Percentiles rank a stretch among this genome's conserved stretches.
Conservation (phyloP, 2,329 filamentous ascomycete species). For the Endoconidiophora laricicola region DNA sequence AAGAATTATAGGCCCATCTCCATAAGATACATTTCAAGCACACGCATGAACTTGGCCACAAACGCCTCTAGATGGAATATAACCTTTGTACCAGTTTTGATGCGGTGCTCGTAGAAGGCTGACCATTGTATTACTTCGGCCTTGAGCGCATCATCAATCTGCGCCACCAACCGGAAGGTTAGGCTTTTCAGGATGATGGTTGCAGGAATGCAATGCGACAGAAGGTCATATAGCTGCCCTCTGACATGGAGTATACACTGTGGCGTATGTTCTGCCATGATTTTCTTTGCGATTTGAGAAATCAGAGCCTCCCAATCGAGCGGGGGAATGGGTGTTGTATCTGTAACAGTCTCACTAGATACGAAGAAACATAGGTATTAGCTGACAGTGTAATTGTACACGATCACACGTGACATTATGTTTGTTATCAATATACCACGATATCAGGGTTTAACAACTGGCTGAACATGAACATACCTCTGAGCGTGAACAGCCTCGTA, state of each 20-base stretch:
- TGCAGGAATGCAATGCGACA: conserved; percentile 92
- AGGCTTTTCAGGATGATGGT: conserved; percentile 89
- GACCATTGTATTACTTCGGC: conserved; percentile 89
- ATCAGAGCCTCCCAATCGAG: conserved; percentile 96
- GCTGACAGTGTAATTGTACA: no score
- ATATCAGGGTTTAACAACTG: neutral
- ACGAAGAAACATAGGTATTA: neutral
- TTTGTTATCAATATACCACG: no score
- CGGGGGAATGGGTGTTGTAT: conserved; percentile 76
- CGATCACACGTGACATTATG: no score
- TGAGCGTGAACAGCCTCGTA: conserved; percentile 94
- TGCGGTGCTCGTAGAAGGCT: conserved; percentile 90
- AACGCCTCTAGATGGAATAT: conserved; percentile 98
- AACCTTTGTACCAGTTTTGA: conserved; percentile 81
- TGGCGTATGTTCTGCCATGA: conserved; percentile 84
- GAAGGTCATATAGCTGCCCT: conserved; percentile 86
- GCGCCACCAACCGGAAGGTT: conserved; percentile 77
- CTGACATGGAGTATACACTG: conserved; percentile 74
- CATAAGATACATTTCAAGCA: conserved; percentile 83
- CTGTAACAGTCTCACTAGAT: conserved; percentile 69
- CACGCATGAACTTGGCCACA: conserved; percentile 95
- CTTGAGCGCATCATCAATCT: conserved; percentile 80
- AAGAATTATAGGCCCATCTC: conserved; percentile 50
- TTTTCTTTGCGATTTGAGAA: conserved; percentile 75
- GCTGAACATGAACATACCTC: conserved; percentile 45